These are phyloP conservation scores for Chlorella sp. DNA, from an alignment of 139 green algal genomes.

Conservation along the genomic window DNA sequence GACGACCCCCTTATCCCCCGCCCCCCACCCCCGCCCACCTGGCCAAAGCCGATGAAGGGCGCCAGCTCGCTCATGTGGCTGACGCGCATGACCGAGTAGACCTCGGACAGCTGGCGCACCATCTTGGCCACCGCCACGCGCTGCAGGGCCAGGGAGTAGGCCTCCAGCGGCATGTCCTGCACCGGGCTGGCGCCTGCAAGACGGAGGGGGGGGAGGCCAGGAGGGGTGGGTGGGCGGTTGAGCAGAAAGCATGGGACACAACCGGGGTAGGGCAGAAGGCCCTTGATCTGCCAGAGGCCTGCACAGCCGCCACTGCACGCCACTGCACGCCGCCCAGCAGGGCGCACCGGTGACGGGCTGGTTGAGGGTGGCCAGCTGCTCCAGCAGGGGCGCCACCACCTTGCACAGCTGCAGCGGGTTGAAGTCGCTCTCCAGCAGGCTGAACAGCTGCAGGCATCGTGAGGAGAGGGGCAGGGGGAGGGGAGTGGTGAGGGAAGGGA, in stretches of 20 bases:
- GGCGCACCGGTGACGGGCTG: conserved; percentile 11
- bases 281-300: not conserved
- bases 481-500: too few relatives aligned
- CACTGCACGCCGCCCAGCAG: not conserved
- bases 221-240: too few relatives aligned
- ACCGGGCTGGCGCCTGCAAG: conserved; percentile 19
- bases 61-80: conserved; percentile 62
- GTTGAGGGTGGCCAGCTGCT: conserved; percentile 50
- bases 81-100: conserved; percentile 82
- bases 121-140: conserved; percentile 84
- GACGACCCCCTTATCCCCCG: not conserved
- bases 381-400: conserved; percentile 80
- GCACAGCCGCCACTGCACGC: not conserved
- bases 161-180: conserved; percentile 35
- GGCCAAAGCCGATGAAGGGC: conserved; percentile 78
- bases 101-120: conserved; percentile 91
- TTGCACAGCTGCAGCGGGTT: conserved; percentile 93
- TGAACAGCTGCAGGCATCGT: conserved; percentile 60
- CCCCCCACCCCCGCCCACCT: conserved; percentile 36
- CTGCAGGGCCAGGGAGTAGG: conserved; percentile 50
- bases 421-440: conserved; percentile 89
- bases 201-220: too few relatives aligned
- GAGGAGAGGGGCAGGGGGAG: too few relatives aligned
- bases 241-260: too few relatives aligned
- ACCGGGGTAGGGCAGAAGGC: not conserved